These are phyloP conservation scores for Teratosphaeria zuluensis DNA, from an alignment of 2,329 filamentous ascomycete genomes.

Conservation along the genomic window DNA sequence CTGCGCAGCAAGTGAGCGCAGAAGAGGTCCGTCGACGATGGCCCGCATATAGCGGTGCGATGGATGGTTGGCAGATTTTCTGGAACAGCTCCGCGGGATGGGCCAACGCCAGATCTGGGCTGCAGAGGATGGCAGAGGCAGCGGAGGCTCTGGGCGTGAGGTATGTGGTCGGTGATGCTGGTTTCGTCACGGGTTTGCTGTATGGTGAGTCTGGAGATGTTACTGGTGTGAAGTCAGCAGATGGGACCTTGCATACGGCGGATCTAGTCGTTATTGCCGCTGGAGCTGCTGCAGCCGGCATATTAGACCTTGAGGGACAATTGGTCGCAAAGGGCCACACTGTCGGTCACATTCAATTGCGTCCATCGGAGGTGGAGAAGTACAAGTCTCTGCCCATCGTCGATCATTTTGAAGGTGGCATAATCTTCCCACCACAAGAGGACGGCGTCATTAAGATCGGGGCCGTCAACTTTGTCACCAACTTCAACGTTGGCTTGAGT, in stretches of 20 bases:
- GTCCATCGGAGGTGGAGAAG: slow-evolving; percentile 17
- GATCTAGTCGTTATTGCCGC: slow-evolving; percentile 10
- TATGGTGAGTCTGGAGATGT: slow-evolving; percentile 3
- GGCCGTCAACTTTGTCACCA: slow-evolving; percentile 13
- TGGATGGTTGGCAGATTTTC: slow-evolving; percentile 14
- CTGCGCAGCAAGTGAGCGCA: slow-evolving; percentile 1
- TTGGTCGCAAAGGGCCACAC: slow-evolving; percentile 15
- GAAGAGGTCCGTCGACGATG: slow-evolving; percentile 7
- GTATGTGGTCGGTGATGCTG: slow-evolving; percentile 9
- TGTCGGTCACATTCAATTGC: slow-evolving; percentile 23
- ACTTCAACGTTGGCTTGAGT: slow-evolving; percentile 5
- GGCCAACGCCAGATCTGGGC: slow-evolving; percentile 10
- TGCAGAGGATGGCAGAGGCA: slow-evolving; percentile 6
- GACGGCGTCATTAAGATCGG: slow-evolving; percentile 13
- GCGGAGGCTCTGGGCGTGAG: slow-evolving; percentile 9
- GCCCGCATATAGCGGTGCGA: slow-evolving; percentile 8
- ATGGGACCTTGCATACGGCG: slow-evolving; percentile 9
- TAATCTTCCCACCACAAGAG: slow-evolving; percentile 14
- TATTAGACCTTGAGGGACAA: slow-evolving; percentile 13
- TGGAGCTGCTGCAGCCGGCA: slow-evolving; percentile 8
- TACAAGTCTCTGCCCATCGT: slow-evolving; percentile 17
- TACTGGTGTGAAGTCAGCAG: slow-evolving; percentile 3
- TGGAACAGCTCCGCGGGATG: slow-evolving; percentile 17
- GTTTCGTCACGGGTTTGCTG: slow-evolving; percentile 7
- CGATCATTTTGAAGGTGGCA: slow-evolving; percentile 17